These are phyloP conservation scores for Amanita exitialis DNA, from an alignment of 768 basidiomycete genomes.

Conservation along the genomic window DNA sequence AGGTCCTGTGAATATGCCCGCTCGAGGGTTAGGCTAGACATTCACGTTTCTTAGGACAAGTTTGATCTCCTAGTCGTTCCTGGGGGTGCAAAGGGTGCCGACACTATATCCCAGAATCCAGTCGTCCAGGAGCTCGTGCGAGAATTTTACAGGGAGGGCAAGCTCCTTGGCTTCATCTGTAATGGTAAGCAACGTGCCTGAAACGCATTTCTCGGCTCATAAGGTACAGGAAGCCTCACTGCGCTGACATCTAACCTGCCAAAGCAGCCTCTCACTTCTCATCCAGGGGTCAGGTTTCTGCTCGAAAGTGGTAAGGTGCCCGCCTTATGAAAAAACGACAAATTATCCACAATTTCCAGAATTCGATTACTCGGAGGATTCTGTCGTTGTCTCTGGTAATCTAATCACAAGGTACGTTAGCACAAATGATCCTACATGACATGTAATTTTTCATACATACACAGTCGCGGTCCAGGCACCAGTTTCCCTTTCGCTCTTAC, in stretches of 20 bases:
- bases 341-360: constrained; percentile 23
- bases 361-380: constrained; percentile 65
- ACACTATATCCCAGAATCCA: constrained; percentile 51
- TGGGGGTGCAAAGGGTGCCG: constrained; percentile 71
- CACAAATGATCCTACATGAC: background rate
- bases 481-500: constrained; percentile 70
- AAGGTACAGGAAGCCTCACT: constrained; percentile 48
- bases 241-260: constrained; percentile 55
- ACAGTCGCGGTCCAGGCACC: constrained; percentile 70
- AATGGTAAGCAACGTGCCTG: constrained; percentile 37
- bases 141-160: constrained; percentile 40
- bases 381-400: constrained; percentile 63
- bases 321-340: background rate
- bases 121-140: constrained; percentile 56
- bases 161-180: constrained; percentile 77
- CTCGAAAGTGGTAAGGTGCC: constrained; percentile 40
- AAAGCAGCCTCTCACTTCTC: constrained; percentile 64
- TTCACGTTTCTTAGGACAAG: constrained; percentile 32
- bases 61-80: constrained; percentile 69
- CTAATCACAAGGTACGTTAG: constrained; percentile 63
- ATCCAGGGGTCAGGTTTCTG: constrained; percentile 55
- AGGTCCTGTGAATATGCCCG: constrained; percentile 31
- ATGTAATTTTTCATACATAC: background rate
- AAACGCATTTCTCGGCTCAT: background rate
- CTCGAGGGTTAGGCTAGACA: background rate